phyloP scores from a whole-genome alignment of 768 basidiomycete species.

The Pisolithus microcarpus region DNA sequence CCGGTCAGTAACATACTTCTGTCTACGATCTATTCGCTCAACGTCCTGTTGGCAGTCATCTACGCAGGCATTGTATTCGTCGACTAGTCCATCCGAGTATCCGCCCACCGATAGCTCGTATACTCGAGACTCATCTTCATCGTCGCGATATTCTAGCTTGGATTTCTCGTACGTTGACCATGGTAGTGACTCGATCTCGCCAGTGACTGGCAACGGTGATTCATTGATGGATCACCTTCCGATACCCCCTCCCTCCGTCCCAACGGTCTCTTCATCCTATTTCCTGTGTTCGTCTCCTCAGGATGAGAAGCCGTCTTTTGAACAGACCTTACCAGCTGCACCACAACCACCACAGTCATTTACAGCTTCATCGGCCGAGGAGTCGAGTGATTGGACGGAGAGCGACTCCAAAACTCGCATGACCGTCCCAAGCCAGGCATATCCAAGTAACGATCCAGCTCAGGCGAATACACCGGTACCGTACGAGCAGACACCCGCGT shows the following conservation, averaged over 20 bases:
- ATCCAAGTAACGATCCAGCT: constrained; percentile 9
- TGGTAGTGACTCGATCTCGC: not conserved
- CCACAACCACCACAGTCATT: too few species aligned
- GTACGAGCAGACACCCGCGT: constrained; percentile 11
- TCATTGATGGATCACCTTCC: constrained; percentile 29
- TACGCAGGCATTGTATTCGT: not conserved
- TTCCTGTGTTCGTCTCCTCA: constrained; percentile 14
- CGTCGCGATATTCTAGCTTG: not conserved
- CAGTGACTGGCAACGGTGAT: not conserved
- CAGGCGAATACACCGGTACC: constrained; percentile 1
- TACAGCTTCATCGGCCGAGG: not conserved
- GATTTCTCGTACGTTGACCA: not conserved
- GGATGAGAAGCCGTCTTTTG: constrained; percentile 11
- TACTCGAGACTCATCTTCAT: not conserved
- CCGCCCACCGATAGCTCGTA: too few species aligned
- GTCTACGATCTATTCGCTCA: not conserved
- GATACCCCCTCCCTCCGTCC: constrained; percentile 18
- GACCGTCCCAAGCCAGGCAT: constrained; percentile 11
- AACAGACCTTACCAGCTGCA: not conserved
- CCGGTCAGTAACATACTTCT: not conserved
- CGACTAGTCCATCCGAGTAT: not conserved
- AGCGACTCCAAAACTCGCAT: constrained; percentile 2
- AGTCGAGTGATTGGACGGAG: constrained; percentile 16
- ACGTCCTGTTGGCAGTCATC: not conserved
- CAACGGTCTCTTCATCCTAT: constrained; percentile 11